Percentiles rank a stretch among this genome's conserved stretches.
Conservation (phyloP, 2,329 filamentous ascomycete species). For the Curvularia sp. region DNA sequence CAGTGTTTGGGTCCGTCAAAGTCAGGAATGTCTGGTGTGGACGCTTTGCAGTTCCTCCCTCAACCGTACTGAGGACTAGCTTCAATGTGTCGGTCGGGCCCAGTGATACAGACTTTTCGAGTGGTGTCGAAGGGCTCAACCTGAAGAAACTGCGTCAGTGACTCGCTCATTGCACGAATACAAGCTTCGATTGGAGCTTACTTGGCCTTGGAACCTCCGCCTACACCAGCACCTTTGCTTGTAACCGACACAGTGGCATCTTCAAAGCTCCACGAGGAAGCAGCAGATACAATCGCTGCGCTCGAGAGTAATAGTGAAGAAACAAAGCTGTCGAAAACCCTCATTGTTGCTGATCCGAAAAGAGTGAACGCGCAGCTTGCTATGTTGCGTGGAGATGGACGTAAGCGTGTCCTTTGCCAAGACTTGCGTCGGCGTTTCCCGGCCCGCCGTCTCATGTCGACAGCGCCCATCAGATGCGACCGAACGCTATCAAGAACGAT, state of each 20-base stretch:
- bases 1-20: conserved; percentile 74
- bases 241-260: conserved; percentile 73
- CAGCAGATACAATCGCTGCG: conserved; percentile 56
- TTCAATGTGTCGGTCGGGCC: conserved; percentile 77
- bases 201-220: conserved; percentile 68
- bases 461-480: neutral
- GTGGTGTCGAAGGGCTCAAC: conserved; percentile 60
- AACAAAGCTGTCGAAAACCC: conserved; percentile 52
- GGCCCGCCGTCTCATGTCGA: conserved; percentile 10
- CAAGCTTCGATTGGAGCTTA: conserved; percentile 51
- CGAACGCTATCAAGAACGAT: neutral
- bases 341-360: conserved; percentile 49
- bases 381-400: conserved; percentile 25
- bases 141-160: conserved; percentile 37
- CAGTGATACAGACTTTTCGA: conserved; percentile 70
- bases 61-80: conserved; percentile 79
- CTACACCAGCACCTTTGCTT: conserved; percentile 64
- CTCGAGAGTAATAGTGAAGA: conserved; percentile 53
- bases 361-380: conserved; percentile 38
- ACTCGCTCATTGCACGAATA: neutral
- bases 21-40: conserved; percentile 95
- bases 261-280: conserved; percentile 73
- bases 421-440: conserved; percentile 18
- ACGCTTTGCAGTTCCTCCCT: conserved; percentile 78
- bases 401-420: conserved; percentile 32